These are phyloP conservation scores for Paraphaeosphaeria minitans DNA, from an alignment of 2,329 filamentous ascomycete species.

Conservation along the genomic window DNA sequence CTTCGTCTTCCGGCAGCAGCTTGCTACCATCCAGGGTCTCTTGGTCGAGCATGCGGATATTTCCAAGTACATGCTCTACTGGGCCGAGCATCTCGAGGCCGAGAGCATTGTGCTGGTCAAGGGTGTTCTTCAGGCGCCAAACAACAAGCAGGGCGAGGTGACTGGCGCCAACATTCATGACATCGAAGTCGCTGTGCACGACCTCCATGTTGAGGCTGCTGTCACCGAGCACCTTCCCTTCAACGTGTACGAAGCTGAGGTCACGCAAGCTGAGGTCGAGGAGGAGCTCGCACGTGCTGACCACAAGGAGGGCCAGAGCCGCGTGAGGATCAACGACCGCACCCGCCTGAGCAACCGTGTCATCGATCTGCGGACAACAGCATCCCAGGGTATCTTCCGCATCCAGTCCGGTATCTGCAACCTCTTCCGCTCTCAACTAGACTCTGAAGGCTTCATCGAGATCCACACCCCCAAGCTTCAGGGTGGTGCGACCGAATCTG, in stretches of 20 bases:
- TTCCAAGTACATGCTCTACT: conserved; percentile 78
- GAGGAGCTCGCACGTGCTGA: conserved; percentile 57
- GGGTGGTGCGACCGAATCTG: conserved; percentile 87
- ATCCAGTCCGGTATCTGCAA: conserved; percentile 81
- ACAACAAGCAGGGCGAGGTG: conserved; percentile 68
- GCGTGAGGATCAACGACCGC: conserved; percentile 70
- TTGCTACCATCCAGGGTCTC: conserved; percentile 83
- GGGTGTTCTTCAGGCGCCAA: conserved; percentile 73
- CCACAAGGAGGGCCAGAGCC: conserved; percentile 60
- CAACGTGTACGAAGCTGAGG: conserved; percentile 72
- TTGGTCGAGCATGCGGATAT: conserved; percentile 67
- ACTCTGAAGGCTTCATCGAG: conserved; percentile 80
- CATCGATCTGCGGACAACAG: conserved; percentile 82
- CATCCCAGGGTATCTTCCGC: conserved; percentile 86
- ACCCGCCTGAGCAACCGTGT: conserved; percentile 79
- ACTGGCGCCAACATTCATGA: conserved; percentile 76
- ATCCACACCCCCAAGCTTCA: conserved; percentile 94
- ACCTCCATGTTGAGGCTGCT: conserved; percentile 66
- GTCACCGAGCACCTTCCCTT: conserved; percentile 69
- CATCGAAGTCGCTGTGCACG: conserved; percentile 74
- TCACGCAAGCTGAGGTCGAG: conserved; percentile 62
- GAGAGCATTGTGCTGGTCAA: conserved; percentile 80
- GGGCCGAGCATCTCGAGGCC: conserved; percentile 80
- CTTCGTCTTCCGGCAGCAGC: conserved; percentile 83
- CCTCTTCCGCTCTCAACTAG: conserved; percentile 77